Percentiles rank a stretch among this genome's conserved stretches.
Evolutionary conservation across 202 grass and related monocot species (phyloP).

Genomic region (Schoenoplectus triqueter): DNA sequence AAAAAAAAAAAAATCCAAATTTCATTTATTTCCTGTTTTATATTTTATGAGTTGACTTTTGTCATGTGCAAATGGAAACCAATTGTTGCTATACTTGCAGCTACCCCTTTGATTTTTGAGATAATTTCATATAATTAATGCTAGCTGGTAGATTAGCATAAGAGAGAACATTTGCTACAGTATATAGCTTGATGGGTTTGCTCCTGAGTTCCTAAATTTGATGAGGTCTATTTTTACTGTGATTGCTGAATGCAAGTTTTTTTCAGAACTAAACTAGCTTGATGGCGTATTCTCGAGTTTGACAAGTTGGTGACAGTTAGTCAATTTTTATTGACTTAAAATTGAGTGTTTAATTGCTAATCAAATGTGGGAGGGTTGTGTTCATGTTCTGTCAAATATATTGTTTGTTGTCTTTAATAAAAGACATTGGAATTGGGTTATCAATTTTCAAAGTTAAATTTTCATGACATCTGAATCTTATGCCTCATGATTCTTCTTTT

Average conservation of each 20-base stretch:
- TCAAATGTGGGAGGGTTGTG: background rate
- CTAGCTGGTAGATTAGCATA: background rate
- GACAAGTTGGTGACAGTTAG: background rate
- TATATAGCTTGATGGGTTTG: background rate
- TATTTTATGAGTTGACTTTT: constrained; percentile 20
- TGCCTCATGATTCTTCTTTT: constrained; percentile 38
- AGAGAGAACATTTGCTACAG: background rate
- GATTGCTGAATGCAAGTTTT: background rate
- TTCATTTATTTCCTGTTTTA: constrained; percentile 25
- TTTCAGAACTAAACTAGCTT: background rate
- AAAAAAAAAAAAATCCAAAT: background rate
- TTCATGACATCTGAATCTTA: constrained; percentile 21
- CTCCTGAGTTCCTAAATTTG: background rate
- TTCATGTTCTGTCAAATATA: background rate
- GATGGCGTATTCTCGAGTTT: constrained; percentile 1
- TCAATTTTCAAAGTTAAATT: background rate
- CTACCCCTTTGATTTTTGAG: constrained; percentile 8
- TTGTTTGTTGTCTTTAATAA: constrained; percentile 5
- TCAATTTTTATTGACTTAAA: background rate
- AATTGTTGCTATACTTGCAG: constrained; percentile 26
- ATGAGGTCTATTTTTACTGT: background rate
- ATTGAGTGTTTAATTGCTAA: background rate
- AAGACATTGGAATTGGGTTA: background rate
- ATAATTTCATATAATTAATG: constrained; percentile 15
- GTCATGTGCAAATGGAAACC: constrained; percentile 26